Base-by-base conservation (phyloP, 192 early-diverging fungal genomes). In the Jimgerdemannia lactiflua region DNA sequence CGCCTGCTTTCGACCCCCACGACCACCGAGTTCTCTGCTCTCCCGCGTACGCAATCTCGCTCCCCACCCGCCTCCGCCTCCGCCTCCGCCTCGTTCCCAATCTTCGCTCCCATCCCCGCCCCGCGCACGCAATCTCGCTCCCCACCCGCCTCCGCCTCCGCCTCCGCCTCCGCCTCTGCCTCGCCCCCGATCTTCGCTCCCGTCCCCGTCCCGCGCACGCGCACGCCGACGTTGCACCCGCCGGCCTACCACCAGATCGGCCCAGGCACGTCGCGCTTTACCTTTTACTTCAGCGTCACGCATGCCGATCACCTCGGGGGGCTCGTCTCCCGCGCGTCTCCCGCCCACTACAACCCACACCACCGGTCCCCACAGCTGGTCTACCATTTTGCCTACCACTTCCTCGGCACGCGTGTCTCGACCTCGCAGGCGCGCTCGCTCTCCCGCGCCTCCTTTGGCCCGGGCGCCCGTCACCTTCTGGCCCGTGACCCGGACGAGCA, bases 161-260 rank as follows among this genome's bases (percentile, higher is more conserved):
- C 73, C 65, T 39, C 39, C 39, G 67, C 49, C 64, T 39, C 49
- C 71, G 49, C 14, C 19, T n/a, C 11, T 64, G 20, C 40, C 44
- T 44, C 73, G 54, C 42, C 39, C 40, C 66, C 44, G 59, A 43
- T n/a, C n/a, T n/a, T n/a, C n/a, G n/a, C n/a, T n/a, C n/a, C n/a
- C n/a, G n/a, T n/a, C n/a, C n/a, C 49, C 11, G 11, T 54, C 49
- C 49, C 49, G 4, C 49, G 49, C 11, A 54, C 49, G 4, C 49
- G 49, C 49, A 4, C 49, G 11, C 49, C 49, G 11, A 54, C 4
- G 4, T 54, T 11, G 4, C 39, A 43, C 49, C 42, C 19, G 43
- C 20, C 74, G 65, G 65, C 70, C 20, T 80, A 80, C 66, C 78
- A 71, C 42, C 79, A 80, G 43, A 80, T 80, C 20, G 79, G 79